Evolutionary conservation across 1,139 yeast genomes (phyloP).

Genomic region (Diutina catenulata): DNA sequence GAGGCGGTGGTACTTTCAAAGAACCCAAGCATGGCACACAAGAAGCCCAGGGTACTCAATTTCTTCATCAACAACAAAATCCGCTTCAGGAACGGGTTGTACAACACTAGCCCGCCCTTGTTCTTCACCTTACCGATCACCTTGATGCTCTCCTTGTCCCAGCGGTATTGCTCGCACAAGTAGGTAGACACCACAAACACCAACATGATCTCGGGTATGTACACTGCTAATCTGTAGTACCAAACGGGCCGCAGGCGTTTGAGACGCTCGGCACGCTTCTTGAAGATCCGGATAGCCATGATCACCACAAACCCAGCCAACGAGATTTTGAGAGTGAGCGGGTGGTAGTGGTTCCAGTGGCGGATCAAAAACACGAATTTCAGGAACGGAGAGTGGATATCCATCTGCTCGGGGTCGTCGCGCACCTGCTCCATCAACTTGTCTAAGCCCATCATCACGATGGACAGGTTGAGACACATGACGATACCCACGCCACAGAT

Average conservation of each 20-base stretch:
- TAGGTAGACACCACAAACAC: constrained; percentile 57
- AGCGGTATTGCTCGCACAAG: constrained; percentile 40
- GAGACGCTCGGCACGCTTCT: constrained; percentile 16
- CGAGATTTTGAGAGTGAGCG: constrained; percentile 44
- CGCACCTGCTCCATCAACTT: constrained; percentile 22
- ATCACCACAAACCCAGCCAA: constrained; percentile 32
- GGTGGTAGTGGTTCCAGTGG: constrained; percentile 29
- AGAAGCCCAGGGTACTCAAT: constrained; percentile 48
- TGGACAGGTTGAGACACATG: constrained; percentile 69
- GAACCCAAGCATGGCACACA: constrained; percentile 81
- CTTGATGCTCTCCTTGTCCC: constrained; percentile 49
- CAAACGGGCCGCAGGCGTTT: constrained; percentile 10
- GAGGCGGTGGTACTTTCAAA: constrained; percentile 93
- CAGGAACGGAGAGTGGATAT: constrained; percentile 67
- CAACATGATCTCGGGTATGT: constrained; percentile 74
- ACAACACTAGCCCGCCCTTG: constrained; percentile 15
- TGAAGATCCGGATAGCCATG: constrained; percentile 28
- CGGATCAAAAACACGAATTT: constrained; percentile 48
- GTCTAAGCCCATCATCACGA: constrained; percentile 60
- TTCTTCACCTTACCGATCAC: constrained; percentile 56
- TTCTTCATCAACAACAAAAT: constrained; percentile 25
- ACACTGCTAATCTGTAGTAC: constrained; percentile 24
- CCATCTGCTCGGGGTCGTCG: constrained; percentile 28
- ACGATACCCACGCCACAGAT: constrained; percentile 89
- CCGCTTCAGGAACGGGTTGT: constrained; percentile 12